Conservation (phyloP, 2,329 filamentous ascomycete species). For the Sphaerulina musiva region DNA sequence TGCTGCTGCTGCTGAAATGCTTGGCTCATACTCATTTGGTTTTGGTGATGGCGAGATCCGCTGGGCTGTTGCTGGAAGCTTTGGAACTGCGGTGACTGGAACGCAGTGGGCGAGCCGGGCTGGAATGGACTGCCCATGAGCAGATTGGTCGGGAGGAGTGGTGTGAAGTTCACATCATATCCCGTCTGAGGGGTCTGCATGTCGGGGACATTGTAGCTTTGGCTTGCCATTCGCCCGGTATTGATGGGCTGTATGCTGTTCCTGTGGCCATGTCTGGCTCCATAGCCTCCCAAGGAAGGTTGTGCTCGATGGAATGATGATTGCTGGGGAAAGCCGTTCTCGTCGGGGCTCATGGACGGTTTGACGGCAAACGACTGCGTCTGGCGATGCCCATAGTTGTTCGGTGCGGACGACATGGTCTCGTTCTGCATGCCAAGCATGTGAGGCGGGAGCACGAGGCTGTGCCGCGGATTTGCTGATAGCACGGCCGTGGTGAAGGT, state of each 20-base stretch:
- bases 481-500: conserved; percentile 70
- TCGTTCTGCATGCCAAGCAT: conserved; percentile 88
- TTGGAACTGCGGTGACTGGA: conserved; percentile 87
- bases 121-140: conserved; percentile 95
- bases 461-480: conserved; percentile 73
- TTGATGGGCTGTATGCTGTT: conserved; percentile 79
- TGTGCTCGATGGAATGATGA: conserved; percentile 86
- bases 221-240: conserved; percentile 56
- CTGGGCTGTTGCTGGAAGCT: conserved; percentile 64
- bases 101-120: conserved; percentile 82
- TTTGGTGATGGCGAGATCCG: conserved; percentile 40
- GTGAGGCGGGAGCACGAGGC: conserved; percentile 73
- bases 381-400: conserved; percentile 48
- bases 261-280: conserved; percentile 77
- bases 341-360: conserved; percentile 62
- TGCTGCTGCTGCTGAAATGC: conserved; percentile 64
- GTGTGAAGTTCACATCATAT: conserved; percentile 98
- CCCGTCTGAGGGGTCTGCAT: conserved; percentile 80
- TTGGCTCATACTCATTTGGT: conserved; percentile 56
- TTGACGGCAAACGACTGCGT: conserved; percentile 63
- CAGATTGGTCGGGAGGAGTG: conserved; percentile 86
- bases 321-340: conserved; percentile 87
- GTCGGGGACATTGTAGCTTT: conserved; percentile 47
- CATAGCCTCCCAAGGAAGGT: conserved; percentile 65
- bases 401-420: conserved; percentile 52